phyloP scores from a whole-genome alignment of 2,329 filamentous ascomycete genomes.

The Botrytis squamosa region DNA sequence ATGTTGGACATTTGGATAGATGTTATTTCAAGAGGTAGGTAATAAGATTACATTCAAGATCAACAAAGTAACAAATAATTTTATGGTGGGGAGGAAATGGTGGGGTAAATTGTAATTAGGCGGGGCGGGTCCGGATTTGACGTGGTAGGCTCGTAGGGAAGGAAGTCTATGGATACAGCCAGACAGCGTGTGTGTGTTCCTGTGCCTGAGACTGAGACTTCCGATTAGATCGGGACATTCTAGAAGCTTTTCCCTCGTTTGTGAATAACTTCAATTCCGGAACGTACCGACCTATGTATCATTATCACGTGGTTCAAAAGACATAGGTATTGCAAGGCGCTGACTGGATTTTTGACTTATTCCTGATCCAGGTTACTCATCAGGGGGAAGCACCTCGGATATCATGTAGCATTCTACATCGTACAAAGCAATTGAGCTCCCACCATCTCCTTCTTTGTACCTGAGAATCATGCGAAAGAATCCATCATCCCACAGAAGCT shows the following conservation, averaged over 20 bases:
- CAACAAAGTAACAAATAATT: neutral
- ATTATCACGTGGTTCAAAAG: neutral
- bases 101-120: conserved; percentile 5
- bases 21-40: neutral
- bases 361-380: neutral
- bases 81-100: conserved; percentile 10
- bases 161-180: neutral
- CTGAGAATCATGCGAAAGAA: neutral
- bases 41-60: neutral
- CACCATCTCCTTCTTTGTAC: neutral
- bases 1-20: conserved; percentile 7
- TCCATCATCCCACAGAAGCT: neutral
- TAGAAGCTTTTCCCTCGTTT: neutral
- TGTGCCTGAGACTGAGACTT: neutral
- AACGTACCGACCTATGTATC: neutral
- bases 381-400: neutral
- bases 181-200: neutral
- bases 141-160: neutral
- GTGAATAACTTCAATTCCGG: neutral
- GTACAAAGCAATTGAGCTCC: neutral
- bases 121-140: neutral
- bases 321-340: neutral
- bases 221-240: neutral
- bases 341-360: neutral
- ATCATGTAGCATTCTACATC: neutral